These are phyloP conservation scores for Pleurotus platypus DNA, from an alignment of 768 basidiomycete genomes.

Conservation along the genomic window DNA sequence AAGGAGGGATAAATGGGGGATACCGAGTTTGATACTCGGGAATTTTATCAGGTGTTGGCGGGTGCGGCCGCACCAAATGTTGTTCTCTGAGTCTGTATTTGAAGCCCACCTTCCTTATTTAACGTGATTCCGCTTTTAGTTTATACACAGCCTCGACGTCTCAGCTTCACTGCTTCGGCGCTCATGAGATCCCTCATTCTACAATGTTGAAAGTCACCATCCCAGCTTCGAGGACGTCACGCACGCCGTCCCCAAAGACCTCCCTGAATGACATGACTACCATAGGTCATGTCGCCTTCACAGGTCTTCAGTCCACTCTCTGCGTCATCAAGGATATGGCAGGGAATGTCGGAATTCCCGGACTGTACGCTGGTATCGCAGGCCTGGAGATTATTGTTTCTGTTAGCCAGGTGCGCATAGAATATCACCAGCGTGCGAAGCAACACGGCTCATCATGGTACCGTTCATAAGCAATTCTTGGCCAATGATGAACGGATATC, in stretches of 20 bases:
- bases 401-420: background rate
- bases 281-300: background rate
- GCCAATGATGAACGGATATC: conserved; percentile 2
- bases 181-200: no score
- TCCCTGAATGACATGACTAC: background rate
- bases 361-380: background rate
- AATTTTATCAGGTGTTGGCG: conserved; percentile 73
- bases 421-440: background rate
- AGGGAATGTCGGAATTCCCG: background rate
- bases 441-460: background rate
- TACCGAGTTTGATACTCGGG: conserved; percentile 88
- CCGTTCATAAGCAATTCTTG: background rate
- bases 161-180: no score
- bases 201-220: no score
- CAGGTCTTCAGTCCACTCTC: background rate
- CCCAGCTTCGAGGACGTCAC: no score
- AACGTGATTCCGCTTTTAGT: no score
- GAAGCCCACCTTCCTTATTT: no score
- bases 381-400: background rate
- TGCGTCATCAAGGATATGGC: background rate
- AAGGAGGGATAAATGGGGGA: conserved; percentile 78
- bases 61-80: no score
- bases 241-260: no score
- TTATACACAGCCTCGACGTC: no score
- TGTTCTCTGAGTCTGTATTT: no score